A percentile compares a stretch with the other conserved stretches of the same genome.
Conservation (phyloP, 352 stramenopile genomes). For the Pythium brachiatum region DNA sequence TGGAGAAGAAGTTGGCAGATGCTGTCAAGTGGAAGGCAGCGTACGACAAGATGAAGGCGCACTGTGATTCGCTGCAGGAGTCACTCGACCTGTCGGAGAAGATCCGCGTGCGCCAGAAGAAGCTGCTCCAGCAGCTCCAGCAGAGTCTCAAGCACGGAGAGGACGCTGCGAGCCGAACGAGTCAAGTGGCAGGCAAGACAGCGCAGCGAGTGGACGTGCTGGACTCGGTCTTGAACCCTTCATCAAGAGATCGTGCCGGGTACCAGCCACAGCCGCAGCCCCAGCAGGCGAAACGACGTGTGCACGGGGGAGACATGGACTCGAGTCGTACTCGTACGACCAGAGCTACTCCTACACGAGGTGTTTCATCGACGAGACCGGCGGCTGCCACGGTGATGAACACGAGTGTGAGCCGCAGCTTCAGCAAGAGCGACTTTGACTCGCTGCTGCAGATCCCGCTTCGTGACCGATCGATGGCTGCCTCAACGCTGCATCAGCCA, state of each 20-base stretch:
- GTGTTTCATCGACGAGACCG: background rate
- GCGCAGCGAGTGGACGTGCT: constrained; percentile 22
- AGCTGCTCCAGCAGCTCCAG: constrained; percentile 68
- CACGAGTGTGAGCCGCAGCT: constrained; percentile 21
- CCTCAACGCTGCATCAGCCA: constrained; percentile 6
- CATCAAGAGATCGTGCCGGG: background rate
- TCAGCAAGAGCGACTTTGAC: constrained; percentile 25
- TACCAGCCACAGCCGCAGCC: background rate
- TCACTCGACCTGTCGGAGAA: constrained; percentile 79
- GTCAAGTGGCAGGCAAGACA: background rate
- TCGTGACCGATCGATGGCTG: constrained; percentile 16
- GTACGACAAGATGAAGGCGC: constrained; percentile 67
- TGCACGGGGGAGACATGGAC: background rate
- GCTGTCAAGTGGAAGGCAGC: constrained; percentile 47
- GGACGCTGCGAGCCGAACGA: background rate
- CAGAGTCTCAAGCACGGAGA: constrained; percentile 20
- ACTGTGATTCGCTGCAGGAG: constrained; percentile 75
- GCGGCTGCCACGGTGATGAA: constrained; percentile 1
- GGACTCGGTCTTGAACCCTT: constrained; percentile 23
- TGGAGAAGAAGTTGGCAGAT: constrained; percentile 52
- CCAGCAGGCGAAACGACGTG: background rate
- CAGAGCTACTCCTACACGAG: background rate
- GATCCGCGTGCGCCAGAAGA: constrained; percentile 76
- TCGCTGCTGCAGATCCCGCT: constrained; percentile 23
- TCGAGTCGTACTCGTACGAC: background rate